phyloP scores from a whole-genome alignment of 2,329 filamentous ascomycete genomes.

The Cordyceps javanica region DNA sequence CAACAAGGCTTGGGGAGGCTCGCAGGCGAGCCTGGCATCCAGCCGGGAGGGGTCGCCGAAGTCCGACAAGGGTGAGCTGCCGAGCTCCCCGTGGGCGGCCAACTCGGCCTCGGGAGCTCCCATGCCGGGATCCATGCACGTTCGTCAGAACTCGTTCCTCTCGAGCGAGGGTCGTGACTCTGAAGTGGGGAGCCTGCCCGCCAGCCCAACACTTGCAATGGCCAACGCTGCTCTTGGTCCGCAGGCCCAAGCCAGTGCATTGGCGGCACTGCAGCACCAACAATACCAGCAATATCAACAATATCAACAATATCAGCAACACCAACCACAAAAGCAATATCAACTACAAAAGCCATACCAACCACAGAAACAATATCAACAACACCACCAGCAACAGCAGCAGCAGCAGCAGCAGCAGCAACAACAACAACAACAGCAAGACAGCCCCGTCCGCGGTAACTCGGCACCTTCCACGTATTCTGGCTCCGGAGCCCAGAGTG shows the following conservation, averaged over 20 bases:
- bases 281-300: conserved; percentile 1
- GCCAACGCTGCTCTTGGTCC: conserved; percentile 23
- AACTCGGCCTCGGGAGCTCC: conserved; percentile 11
- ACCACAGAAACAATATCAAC: too few species aligned
- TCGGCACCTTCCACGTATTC: conserved; percentile 8
- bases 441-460: conserved; percentile 8
- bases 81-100: conserved; percentile 34
- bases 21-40: conserved; percentile 63
- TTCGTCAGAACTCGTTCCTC: conserved; percentile 43
- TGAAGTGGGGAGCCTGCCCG: conserved; percentile 38
- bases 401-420: too few species aligned
- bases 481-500: not conserved
- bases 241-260: not conserved
- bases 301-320: too few species aligned
- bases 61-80: conserved; percentile 43
- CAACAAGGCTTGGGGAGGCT: conserved; percentile 73
- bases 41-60: conserved; percentile 45
- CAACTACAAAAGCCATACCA: too few species aligned
- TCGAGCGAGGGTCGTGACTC: conserved; percentile 44
- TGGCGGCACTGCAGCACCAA: not conserved
- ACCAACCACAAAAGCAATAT: too few species aligned
- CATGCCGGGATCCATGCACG: conserved; percentile 26
- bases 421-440: conserved; percentile 1
- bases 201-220: conserved; percentile 46
- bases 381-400: too few species aligned